These are phyloP conservation scores for Trametes versicolor DNA, from an alignment of 1,284 basidiomycete genomes.

Conservation along the genomic window DNA sequence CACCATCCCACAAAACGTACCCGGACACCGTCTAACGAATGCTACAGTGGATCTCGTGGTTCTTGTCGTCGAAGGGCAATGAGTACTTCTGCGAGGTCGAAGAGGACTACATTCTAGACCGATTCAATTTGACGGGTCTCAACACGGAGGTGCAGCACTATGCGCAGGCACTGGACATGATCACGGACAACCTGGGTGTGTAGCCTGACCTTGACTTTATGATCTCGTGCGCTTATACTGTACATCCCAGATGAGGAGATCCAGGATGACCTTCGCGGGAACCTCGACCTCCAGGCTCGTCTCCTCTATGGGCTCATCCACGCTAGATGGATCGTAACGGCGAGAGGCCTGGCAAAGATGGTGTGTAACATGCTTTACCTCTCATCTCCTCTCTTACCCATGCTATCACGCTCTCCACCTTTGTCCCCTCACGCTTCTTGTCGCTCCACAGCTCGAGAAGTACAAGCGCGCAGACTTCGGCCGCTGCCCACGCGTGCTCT, in stretches of 20 bases:
- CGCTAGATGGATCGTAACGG: conserved; percentile 96
- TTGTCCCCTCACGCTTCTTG: conserved; percentile 15
- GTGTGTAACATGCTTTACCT: conserved; percentile 54
- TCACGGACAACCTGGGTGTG: conserved; percentile 92
- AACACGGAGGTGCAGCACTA: conserved; percentile 98
- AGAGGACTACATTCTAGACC: conserved; percentile 98
- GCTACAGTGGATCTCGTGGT: conserved; percentile 95
- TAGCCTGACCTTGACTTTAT: conserved; percentile 3
- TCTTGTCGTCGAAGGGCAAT: conserved; percentile 94
- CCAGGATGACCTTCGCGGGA: conserved; percentile 78
- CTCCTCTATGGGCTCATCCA: conserved; percentile 97
- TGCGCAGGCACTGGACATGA: conserved; percentile 92
- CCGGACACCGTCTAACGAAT: conserved; percentile 1
- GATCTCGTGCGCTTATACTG: neutral
- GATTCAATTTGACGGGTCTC: conserved; percentile 97
- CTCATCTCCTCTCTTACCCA: neutral
- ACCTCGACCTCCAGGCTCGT: conserved; percentile 92
- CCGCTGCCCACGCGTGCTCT: conserved; percentile 93
- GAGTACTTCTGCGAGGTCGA: conserved; percentile 99
- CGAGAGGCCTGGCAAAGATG: conserved; percentile 95
- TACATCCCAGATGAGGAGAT: conserved; percentile 70
- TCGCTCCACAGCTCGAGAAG: conserved; percentile 81
- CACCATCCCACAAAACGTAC: neutral
- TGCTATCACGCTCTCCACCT: neutral
- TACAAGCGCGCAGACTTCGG: conserved; percentile 98